Base-by-base conservation (phyloP, 2,329 filamentous ascomycete species). In the Botrytis aclada region DNA sequence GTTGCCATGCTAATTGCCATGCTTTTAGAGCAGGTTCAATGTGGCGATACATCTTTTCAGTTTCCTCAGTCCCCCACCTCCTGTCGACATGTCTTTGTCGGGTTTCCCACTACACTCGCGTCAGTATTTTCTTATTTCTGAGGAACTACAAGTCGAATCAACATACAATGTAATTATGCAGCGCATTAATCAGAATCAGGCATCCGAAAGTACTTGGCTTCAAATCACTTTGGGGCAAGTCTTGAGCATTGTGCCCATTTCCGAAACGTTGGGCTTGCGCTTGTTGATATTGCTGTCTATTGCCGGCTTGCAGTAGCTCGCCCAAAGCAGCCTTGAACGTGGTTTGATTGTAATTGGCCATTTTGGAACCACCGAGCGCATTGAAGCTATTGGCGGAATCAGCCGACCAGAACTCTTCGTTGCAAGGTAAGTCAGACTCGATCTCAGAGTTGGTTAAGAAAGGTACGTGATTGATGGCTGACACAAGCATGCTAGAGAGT, bases 381-480 rank as follows among this genome's bases (percentile, higher is more conserved):
- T 90, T 88, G 87, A 97, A 99, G 14, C 88, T 88, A n/a, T 91
- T 88, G n/a, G 93, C 90, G 54, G 88, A 94, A 75, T 97, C 92
- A 1, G 94, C 94, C 10, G 91, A 87, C 86, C 94, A 98, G 66
- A 97, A 89, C 73, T 97, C 92, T 81, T 99, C 96, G 80, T 97
- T 94, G 77, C 95, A 98, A 4, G 96, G 96, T 29, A 98, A 85
- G 79, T 97, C 93, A 39, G 98, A 87, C 71, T 90, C 87, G 70
- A 98, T 95, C 81, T 99, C 95, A 0, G 95, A 98, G 81, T 98
- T 98, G 62, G 95, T 94, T 78, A 99, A 86, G 1, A 93, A 92
- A 10, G 95, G 96, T 1, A 93, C 89, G 81, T 97, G 94, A 81
- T 98, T 98, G 84, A 98, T 98, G 4, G 94, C 93, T 4, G 93